Evolutionary conservation across 1,284 basidiomycete species (phyloP).

Genomic region (Ustilago shanxiensis): DNA sequence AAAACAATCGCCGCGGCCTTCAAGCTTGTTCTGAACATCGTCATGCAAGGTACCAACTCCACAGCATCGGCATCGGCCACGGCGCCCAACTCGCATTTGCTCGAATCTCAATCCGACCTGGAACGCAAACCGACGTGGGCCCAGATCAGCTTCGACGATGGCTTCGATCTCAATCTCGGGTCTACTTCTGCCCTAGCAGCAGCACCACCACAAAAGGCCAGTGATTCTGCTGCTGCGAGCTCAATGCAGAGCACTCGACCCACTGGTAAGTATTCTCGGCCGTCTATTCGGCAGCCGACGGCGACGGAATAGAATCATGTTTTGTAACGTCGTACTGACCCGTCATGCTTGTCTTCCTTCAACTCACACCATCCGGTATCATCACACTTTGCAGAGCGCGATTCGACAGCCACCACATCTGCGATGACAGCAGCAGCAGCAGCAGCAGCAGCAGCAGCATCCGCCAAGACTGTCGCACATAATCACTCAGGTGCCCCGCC

Average conservation of each 20-base stretch:
- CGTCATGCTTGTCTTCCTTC: not conserved
- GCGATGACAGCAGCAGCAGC: too few species aligned
- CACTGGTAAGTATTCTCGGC: slow-evolving; percentile 12
- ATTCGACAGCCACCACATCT: slow-evolving; percentile 1
- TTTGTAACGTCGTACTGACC: slow-evolving; percentile 25
- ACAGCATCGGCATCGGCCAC: slow-evolving; percentile 17
- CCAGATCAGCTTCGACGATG: slow-evolving; percentile 48
- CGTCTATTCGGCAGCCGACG: not conserved
- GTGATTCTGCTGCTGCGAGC: not conserved
- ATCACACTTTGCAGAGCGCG: not conserved
- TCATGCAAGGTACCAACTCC: slow-evolving; percentile 16
- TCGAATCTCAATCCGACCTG: slow-evolving; percentile 15
- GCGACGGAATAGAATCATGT: not conserved
- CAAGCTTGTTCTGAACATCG: not conserved
- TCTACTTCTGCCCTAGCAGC: slow-evolving; percentile 14
- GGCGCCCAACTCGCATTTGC: slow-evolving; percentile 6
- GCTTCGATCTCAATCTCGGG: slow-evolving; percentile 46
- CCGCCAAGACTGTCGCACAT: not conserved
- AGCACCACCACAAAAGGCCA: not conserved
- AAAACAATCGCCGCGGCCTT: not conserved
- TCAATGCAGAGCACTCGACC: slow-evolving; percentile 2
- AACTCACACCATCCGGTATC: too few species aligned
- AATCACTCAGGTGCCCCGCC: slow-evolving; percentile 9
- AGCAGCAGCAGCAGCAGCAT: too few species aligned
- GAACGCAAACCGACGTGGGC: slow-evolving; percentile 49